Evolutionary conservation across 176 grass and related monocot genomes (phyloP), one percentile per base, ranked within the genome.

Genomic region (Alloteropsis semialata): DNA sequence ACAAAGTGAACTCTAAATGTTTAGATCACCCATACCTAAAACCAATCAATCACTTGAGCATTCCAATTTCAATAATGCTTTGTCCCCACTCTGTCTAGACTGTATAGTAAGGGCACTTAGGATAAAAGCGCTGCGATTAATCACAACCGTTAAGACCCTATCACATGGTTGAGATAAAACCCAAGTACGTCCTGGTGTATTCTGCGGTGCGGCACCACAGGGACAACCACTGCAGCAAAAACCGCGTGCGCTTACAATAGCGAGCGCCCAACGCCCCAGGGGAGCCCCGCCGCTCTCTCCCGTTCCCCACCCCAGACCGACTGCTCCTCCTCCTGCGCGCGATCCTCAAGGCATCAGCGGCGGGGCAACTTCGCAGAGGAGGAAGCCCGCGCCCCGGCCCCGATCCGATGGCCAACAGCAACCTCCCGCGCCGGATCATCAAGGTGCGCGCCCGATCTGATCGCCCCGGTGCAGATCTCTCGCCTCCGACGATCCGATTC

Each of bases 351-450:
- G 62, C 74, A 69, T 65, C 88, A 12, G 63, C 63, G 75, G 46
- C 88, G 83, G 56, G 78, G 65, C 78, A 43, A 27, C 39, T 70
- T 62, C 54, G 6, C 3, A 5, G 78, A 43, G 36, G 77, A 85
- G 61, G 76, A 79, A 84, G 72, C 81, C 77, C 81, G 53, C 78
- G 39, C 76, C 72, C 80, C 56, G 62, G 41, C 55, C 81, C 83
- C 48, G 86, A 89, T 72, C 78, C 48, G 54, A 98, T 98, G 96
- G 96, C 96, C 24, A 98, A 98, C 89, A 92, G 87, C 84, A 98
- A 93, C 84, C 96, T 98, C 79, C 96, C 96, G 18, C 87, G 96
- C 21, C 87, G 96, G 84, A 98, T 98, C 91, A 95, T 98, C 87
- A 98, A 98, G 96, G 96, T 90, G 75, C 80, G 22, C 41, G 14